Base-by-base conservation (phyloP, 257 asterid genomes). In the Craterostigma plantagineum region DNA sequence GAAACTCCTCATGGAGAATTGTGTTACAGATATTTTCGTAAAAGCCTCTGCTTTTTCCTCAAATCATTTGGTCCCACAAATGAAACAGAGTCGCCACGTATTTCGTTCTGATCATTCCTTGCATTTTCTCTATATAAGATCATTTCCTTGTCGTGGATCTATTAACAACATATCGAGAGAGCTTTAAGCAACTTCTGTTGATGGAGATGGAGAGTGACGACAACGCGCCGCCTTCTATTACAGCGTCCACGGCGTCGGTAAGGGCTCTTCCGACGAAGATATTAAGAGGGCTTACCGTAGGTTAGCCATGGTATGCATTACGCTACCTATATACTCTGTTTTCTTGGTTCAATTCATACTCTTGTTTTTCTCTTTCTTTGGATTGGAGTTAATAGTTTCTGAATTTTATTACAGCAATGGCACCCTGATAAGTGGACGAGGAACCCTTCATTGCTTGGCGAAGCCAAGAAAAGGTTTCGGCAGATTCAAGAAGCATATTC, bases 401-500 rank as follows among this genome's bases (percentile, higher is more conserved):
- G 11, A n/a, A n/a, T 14, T 67, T 60, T 39, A 42, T n/a, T n/a
- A 61, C 78, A 77, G 94, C 75, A 63, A 86, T 86, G 96, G 92
- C 96, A 86, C 57, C 96, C 94, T 1, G 96, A 86, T 52, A 86
- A 67, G 56, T 86, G 92, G 84, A 42, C 57, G 2, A 58, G 42
- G 51, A 55, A 46, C 16, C 96, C 96, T 16, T 59, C 76, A 18
- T 46, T 63, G 14, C 45, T 73, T 11, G 78, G 73, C 14, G 79
- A 81, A 65, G 86, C 92, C 11, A 73, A 86, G 38, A 63, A 43
- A 47, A 75, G 61, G 48, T 86, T 85, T 50, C 96, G 77, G 61
- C 75, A 75, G 51, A 75, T 85, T 55, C 96, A 86, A 60, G 87
- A 86, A 53, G 92, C 96, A 0, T 86, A 86, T 75, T 75, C 92